Evolutionary conservation across 176 grass and related monocot genomes (phyloP).

Genomic region (Microstegium vimineum): DNA sequence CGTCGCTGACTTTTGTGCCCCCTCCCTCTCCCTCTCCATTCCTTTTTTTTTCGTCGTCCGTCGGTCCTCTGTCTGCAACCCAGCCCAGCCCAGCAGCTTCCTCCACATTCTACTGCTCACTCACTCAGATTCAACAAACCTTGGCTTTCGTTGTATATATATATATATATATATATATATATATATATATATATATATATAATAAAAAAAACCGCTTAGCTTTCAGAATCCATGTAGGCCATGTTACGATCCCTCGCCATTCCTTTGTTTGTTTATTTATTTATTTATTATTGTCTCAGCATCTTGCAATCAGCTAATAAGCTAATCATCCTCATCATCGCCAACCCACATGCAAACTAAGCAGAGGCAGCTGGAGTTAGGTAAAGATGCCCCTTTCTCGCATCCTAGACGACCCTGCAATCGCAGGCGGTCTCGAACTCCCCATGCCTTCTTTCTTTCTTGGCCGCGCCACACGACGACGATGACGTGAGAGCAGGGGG

Average conservation of each 20-base stretch:
- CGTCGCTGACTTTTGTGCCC: not conserved
- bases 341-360: conserved; percentile 21
- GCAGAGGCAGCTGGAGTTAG: conserved; percentile 26
- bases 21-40: not conserved
- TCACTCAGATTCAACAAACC: not conserved
- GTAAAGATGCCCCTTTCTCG: conserved; percentile 18
- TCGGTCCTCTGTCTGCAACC: not conserved
- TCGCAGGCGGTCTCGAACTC: no score
- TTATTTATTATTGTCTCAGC: not conserved
- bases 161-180: no score
- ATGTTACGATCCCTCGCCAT: not conserved
- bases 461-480: not conserved
- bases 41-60: not conserved
- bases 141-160: no score
- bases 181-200: no score
- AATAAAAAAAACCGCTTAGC: no score
- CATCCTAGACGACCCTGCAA: not conserved
- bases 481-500: no score
- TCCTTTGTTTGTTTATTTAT: not conserved
- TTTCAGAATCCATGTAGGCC: not conserved
- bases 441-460: not conserved
- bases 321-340: conserved; percentile 34
- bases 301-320: not conserved
- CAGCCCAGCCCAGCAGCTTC: not conserved
- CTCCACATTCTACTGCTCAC: not conserved